Evolutionary conservation across 768 basidiomycete genomes (phyloP).

Genomic region (Tulasnella sp.): DNA sequence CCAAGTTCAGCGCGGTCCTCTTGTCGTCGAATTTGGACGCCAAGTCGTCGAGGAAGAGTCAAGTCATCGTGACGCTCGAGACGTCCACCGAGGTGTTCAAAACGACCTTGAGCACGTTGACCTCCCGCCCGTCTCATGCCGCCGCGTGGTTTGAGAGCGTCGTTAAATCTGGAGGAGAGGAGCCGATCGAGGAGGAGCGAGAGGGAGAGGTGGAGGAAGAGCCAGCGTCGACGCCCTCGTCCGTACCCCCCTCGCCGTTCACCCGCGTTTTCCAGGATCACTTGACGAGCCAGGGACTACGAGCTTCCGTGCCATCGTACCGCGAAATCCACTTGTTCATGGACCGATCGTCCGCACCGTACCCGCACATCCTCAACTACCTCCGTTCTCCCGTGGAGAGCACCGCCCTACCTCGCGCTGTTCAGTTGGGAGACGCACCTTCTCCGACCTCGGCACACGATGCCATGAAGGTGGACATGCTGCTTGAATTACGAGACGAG

Average conservation of each 20-base stretch:
- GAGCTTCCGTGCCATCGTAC: conserved; percentile 41
- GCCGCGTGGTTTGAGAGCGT: conserved; percentile 49
- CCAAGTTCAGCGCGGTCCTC: conserved; percentile 64
- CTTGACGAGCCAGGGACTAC: conserved; percentile 40
- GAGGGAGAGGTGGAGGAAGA: conserved; percentile 44
- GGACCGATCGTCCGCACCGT: conserved; percentile 77
- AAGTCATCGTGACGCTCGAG: conserved; percentile 67
- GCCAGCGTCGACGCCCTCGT: conserved; percentile 44
- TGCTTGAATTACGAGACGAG: conserved; percentile 77
- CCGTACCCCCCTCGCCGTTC: conserved; percentile 40
- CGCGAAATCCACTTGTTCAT: conserved; percentile 64
- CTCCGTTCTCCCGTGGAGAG: conserved; percentile 50
- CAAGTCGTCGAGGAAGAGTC: conserved; percentile 43
- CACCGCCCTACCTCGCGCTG: conserved; percentile 55
- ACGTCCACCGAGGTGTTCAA: conserved; percentile 63
- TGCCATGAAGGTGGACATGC: conserved; percentile 52
- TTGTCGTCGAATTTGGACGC: conserved; percentile 46
- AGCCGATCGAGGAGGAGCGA: conserved; percentile 37
- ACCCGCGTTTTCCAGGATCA: conserved; percentile 58
- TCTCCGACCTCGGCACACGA: background rate
- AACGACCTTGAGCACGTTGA: conserved; percentile 64
- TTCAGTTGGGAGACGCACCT: conserved; percentile 42
- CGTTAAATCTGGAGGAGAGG: conserved; percentile 34
- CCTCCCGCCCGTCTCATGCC: conserved; percentile 65
- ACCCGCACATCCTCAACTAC: conserved; percentile 65